Conservation (phyloP, 805 yeast species). For the Komagataella populi region DNA sequence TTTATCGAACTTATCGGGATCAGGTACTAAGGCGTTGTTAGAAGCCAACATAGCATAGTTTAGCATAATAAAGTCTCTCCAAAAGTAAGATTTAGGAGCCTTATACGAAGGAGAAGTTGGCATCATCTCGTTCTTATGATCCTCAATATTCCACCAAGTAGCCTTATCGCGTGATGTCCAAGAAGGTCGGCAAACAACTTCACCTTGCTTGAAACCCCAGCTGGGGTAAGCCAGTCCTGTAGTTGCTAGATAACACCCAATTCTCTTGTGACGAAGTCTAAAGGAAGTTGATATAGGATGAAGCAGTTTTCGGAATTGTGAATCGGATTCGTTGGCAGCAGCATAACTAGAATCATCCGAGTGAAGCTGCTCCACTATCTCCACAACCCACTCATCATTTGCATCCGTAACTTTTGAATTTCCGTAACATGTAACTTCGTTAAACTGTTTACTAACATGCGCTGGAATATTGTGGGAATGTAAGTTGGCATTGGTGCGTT, state of each 20-base stretch:
- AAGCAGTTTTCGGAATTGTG: constrained; percentile 37
- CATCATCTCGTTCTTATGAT: constrained; percentile 40
- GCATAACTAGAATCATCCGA: constrained; percentile 16
- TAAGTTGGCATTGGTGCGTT: constrained; percentile 47
- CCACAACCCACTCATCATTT: constrained; percentile 70
- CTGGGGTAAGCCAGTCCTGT: constrained; percentile 74
- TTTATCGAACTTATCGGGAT: constrained; percentile 53
- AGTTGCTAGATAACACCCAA: constrained; percentile 80
- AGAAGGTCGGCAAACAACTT: constrained; percentile 52
- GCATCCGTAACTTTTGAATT: constrained; percentile 48
- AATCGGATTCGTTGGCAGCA: constrained; percentile 15
- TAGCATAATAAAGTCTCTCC: constrained; percentile 56
- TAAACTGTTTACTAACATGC: constrained; percentile 34
- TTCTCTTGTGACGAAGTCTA: constrained; percentile 51
- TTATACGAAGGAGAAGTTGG: constrained; percentile 17
- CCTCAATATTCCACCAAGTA: constrained; percentile 77
- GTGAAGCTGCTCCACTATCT: constrained; percentile 42
- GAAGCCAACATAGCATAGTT: constrained; percentile 78
- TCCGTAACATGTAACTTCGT: constrained; percentile 68
- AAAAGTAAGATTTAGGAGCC: constrained; percentile 39
- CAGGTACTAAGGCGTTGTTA: constrained; percentile 73
- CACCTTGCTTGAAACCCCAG: constrained; percentile 98
- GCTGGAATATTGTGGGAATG: constrained; percentile 61
- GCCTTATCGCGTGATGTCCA: constrained; percentile 41
- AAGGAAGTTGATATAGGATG: constrained; percentile 81